Evolutionary conservation across 1,284 basidiomycete species (phyloP).

Genomic region (Heterobasidion occidentale): DNA sequence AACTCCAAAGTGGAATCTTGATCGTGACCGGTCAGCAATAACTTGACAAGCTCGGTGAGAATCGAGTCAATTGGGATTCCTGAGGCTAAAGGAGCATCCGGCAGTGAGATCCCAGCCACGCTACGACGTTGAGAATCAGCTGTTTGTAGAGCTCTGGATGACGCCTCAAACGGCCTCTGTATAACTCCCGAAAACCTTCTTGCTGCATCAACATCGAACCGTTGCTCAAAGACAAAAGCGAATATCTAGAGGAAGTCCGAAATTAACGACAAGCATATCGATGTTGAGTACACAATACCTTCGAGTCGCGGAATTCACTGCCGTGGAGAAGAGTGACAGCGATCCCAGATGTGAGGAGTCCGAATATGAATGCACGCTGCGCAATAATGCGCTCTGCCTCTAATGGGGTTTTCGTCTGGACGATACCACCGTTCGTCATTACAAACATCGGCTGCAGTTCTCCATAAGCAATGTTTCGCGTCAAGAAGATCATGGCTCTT

Average conservation of each 20-base stretch:
- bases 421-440: constrained; percentile 40
- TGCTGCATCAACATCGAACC: constrained; percentile 15
- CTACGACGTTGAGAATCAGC: constrained; percentile 1
- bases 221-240: constrained; percentile 37
- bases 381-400: constrained; percentile 28
- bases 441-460: constrained; percentile 60
- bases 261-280: too few species aligned
- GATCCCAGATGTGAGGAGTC: constrained; percentile 38
- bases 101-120: not conserved
- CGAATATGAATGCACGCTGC: constrained; percentile 42
- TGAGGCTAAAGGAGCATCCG: not conserved
- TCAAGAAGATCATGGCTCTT: constrained; percentile 1
- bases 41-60: not conserved
- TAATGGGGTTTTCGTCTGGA: constrained; percentile 10
- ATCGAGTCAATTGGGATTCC: not conserved
- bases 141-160: constrained; percentile 8
- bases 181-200: constrained; percentile 9
- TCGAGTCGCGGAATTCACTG: constrained; percentile 51
- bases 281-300: constrained; percentile 27
- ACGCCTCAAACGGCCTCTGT: constrained; percentile 13
- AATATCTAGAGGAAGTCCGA: constrained; percentile 26
- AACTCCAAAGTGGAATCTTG: constrained; percentile 14
- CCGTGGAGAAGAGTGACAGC: constrained; percentile 43
- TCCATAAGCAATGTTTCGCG: constrained; percentile 3
- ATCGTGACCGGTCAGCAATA: constrained; percentile 3